phyloP scores from a whole-genome alignment of 768 basidiomycete species.

The Suillus subalutaceus region DNA sequence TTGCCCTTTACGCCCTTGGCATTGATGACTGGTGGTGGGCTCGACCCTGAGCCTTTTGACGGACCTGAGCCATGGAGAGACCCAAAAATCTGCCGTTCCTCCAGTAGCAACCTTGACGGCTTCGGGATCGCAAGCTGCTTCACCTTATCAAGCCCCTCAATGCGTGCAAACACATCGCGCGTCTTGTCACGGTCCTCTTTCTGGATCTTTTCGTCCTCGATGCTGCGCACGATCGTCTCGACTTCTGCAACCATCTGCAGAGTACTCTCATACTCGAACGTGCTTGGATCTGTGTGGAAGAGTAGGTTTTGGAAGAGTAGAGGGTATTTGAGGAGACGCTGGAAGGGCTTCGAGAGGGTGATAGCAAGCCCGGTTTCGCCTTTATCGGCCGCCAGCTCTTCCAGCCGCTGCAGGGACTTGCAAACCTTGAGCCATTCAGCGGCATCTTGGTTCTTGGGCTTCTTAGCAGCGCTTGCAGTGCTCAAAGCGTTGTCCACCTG shows the following conservation, averaged over 20 bases:
- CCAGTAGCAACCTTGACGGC: constrained; percentile 82
- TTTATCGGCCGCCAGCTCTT: constrained; percentile 77
- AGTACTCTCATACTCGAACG: constrained; percentile 96
- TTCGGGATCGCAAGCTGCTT: constrained; percentile 92
- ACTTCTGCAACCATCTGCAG: constrained; percentile 97
- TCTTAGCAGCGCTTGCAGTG: constrained; percentile 62
- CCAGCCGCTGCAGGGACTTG: constrained; percentile 73
- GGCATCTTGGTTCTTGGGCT: constrained; percentile 80
- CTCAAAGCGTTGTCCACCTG: constrained; percentile 83
- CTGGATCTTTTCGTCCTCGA: constrained; percentile 97
- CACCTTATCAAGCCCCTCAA: constrained; percentile 94
- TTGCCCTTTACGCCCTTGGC: constrained; percentile 74
- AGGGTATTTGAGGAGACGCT: constrained; percentile 94
- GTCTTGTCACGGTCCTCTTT: constrained; percentile 97
- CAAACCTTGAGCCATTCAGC: constrained; percentile 80
- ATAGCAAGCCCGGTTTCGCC: constrained; percentile 96
- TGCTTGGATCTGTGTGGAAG: constrained; percentile 95
- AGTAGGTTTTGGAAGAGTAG: constrained; percentile 96
- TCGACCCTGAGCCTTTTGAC: constrained; percentile 33
- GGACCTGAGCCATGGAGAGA: constrained; percentile 18
- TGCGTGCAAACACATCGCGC: constrained; percentile 92
- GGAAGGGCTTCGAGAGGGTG: constrained; percentile 95
- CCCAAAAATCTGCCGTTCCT: constrained; percentile 63
- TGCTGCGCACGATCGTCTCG: constrained; percentile 92
- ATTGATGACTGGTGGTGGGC: constrained; percentile 38